These are phyloP conservation scores for Solanum stenotomum DNA, from an alignment of 257 asterid genomes.

Conservation along the genomic window DNA sequence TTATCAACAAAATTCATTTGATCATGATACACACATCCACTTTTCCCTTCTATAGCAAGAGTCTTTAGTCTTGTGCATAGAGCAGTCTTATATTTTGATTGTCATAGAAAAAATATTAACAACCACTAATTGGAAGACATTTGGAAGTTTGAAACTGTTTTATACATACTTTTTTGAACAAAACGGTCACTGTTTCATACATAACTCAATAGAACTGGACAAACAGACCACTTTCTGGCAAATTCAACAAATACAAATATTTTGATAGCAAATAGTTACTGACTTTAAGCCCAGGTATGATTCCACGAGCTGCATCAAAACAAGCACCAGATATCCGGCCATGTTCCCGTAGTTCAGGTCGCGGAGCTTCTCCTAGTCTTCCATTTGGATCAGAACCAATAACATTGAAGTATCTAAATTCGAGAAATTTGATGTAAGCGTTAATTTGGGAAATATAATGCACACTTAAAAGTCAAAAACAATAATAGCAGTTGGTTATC, in stretches of 20 bases:
- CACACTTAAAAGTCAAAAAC: background rate
- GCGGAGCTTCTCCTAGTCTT: slow-evolving; percentile 92
- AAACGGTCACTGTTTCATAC: background rate
- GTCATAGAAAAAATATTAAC: background rate
- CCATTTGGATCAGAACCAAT: slow-evolving; percentile 79
- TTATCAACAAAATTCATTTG: background rate
- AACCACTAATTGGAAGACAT: background rate
- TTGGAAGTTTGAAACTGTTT: background rate
- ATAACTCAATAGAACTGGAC: background rate
- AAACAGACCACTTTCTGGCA: background rate
- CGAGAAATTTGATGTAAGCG: background rate
- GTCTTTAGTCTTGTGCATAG: background rate
- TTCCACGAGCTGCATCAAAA: slow-evolving; percentile 88
- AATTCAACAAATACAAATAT: background rate
- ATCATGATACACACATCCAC: background rate
- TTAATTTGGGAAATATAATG: background rate
- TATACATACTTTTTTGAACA: background rate
- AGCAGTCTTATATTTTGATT: background rate
- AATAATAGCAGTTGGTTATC: background rate
- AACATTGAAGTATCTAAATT: slow-evolving; percentile 32
- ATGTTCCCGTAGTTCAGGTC: slow-evolving; percentile 76
- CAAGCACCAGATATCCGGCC: slow-evolving; percentile 90
- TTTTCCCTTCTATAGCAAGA: background rate
- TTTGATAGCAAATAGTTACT: background rate
- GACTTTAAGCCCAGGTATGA: slow-evolving; percentile 76